Evolutionary conservation across 2,329 filamentous ascomycete species (phyloP).

Genomic region (Alternaria novae-zelandiae): DNA sequence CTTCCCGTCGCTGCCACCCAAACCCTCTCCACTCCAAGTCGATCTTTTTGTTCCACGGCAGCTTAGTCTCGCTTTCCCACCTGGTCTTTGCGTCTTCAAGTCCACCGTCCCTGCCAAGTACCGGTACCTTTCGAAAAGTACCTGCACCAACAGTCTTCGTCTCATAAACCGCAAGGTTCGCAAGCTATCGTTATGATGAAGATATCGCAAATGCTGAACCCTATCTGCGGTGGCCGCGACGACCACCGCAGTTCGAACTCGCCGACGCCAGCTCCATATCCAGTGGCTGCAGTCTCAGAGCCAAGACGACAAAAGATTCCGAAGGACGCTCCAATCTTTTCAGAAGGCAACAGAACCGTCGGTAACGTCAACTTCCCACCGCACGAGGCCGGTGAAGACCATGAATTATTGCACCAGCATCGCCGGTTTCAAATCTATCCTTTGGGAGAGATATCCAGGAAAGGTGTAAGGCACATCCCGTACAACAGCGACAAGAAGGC

Average conservation of each 20-base stretch:
- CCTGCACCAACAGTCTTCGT: not conserved
- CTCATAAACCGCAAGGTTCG: not conserved
- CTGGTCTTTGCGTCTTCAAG: conserved; percentile 24
- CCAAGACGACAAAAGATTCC: conserved; percentile 62
- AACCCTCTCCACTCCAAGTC: conserved; percentile 20
- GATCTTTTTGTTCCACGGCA: conserved; percentile 30
- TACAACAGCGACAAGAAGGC: conserved; percentile 95
- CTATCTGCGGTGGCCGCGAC: conserved; percentile 29
- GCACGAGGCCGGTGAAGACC: conserved; percentile 66
- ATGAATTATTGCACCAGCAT: conserved; percentile 64
- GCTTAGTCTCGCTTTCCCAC: conserved; percentile 19
- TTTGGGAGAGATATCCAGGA: conserved; percentile 62
- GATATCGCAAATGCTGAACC: conserved; percentile 52
- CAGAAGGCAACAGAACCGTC: conserved; percentile 63
- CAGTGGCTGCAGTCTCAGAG: conserved; percentile 5
- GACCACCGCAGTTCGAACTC: conserved; percentile 20
- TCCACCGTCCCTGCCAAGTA: conserved; percentile 19
- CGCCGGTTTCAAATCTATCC: conserved; percentile 70
- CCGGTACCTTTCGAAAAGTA: conserved; percentile 22
- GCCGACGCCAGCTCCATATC: conserved; percentile 15
- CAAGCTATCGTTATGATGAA: conserved; percentile 36
- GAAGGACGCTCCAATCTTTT: conserved; percentile 70
- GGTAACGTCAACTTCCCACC: conserved; percentile 77
- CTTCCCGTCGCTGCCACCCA: conserved; percentile 26
- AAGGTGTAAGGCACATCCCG: conserved; percentile 72